These are phyloP conservation scores for Dictyostelium purpureum DNA, from an alignment of 78 protist genomes.

Conservation along the genomic window DNA sequence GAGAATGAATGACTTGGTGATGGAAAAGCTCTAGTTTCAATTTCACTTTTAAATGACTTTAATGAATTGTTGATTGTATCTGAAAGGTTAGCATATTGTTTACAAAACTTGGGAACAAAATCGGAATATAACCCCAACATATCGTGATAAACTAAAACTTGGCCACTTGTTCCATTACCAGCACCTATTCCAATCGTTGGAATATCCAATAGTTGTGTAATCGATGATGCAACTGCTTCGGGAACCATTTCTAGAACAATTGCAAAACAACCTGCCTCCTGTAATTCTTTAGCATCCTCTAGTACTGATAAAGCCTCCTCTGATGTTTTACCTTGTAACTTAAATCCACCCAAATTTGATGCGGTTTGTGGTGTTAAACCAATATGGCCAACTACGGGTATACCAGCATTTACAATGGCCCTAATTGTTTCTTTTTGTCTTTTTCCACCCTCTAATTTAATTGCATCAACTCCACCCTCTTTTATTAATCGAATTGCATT, in stretches of 20 bases:
- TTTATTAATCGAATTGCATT: constrained; percentile 90
- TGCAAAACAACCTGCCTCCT: constrained; percentile 93
- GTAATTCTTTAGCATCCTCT: constrained; percentile 92
- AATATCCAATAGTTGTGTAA: constrained; percentile 79
- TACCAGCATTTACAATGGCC: constrained; percentile 88
- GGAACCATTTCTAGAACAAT: constrained; percentile 96
- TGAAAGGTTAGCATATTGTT: constrained; percentile 83
- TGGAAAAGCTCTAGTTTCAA: constrained; percentile 77
- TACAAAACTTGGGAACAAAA: constrained; percentile 86
- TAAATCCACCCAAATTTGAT: constrained; percentile 91
- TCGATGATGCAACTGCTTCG: constrained; percentile 64
- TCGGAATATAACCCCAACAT: constrained; percentile 89
- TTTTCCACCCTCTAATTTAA: constrained; percentile 95
- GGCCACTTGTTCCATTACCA: constrained; percentile 91
- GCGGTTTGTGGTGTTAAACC: constrained; percentile 96
- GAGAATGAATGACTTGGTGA: constrained; percentile 33
- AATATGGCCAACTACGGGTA: constrained; percentile 95
- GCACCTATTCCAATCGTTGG: constrained; percentile 98
- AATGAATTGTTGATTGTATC: constrained; percentile 13
- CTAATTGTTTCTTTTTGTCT: constrained; percentile 24
- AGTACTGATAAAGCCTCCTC: constrained; percentile 70
- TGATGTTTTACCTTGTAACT: constrained; percentile 88
- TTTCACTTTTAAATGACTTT: constrained; percentile 47
- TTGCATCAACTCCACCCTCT: constrained; percentile 90
- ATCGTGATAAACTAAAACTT: constrained; percentile 94